Evolutionary conservation across 495 filamentous ascomycete species (phyloP), one percentile per base, ranked within the genome.

Genomic region (Letharia lupina): DNA sequence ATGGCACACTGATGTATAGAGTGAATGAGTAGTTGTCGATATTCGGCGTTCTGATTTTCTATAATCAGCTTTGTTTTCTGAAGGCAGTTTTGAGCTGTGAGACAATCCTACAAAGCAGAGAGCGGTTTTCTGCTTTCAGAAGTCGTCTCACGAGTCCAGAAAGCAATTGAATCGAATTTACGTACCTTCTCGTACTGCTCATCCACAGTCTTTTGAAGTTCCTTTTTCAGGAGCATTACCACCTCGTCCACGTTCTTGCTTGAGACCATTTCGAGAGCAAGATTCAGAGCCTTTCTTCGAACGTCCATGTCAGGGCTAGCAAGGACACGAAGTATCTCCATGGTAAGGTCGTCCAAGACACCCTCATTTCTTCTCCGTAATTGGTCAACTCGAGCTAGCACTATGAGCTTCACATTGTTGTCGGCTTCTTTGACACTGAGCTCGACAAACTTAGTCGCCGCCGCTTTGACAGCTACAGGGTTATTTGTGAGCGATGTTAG

Each of bases 241-340:
- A 98, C 95, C 71, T 98, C 95, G 74, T 98, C 94, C 9, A 98
- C 93, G 69, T 99, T 99, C 81, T 96, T 96, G 84, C 91, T 96
- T 0, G 92, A 93, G 16, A 98, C 91, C 94, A 99, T 97, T 69
- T 97, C 93, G 76, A 99, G 77, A 13, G 92, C 94, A 71, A 99
- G 91, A 57, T 83, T 82, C 31, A 99, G 85, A 44, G 94, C 91
- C 77, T 98, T 99, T 75, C 85, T 87, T 73, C 95, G 87, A 50
- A 99, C 93, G 75, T 98, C 95, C 68, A 99, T 89, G 77, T 99
- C 95, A 16, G 95, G 91, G 73, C 91, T 96, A 50, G 91, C 91
- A 59, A 99, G 86, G n/a, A 96, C 93, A 63, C 95, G 90, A 61
- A 99, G 80, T 67, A 98, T 91, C 72, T 98, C 95, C 93, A 99